Base-by-base conservation (phyloP, 768 basidiomycete species). In the Mycena galericulata region DNA sequence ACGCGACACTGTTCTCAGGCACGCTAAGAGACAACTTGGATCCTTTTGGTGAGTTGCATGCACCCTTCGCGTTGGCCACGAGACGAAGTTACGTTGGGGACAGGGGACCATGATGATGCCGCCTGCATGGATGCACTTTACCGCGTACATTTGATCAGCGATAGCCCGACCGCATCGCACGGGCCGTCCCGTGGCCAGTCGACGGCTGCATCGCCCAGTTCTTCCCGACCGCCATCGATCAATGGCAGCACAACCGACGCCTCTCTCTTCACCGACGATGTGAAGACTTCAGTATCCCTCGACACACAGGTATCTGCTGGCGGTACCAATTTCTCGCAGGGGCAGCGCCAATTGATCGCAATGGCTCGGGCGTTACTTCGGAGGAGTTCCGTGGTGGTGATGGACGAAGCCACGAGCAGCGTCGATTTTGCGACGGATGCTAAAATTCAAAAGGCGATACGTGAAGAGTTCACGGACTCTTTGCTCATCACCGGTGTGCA, bases 281-380 rank as follows among this genome's bases (percentile, higher is more conserved):
- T 73, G 32, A 91, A 87, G 74, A 84, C 83, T 1, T 81, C 82
- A 0, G 81, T 97, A 30, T 84, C 88, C 0, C 84, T 97, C 4
- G 89, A 93, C 22, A 93, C 92, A 0, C 89, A 92, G 67, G 92
- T 97, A 11, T 94, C 94, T 0, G 85, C 93, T 1, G 95, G 95
- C 0, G 96, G 96, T 0, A 85, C 89, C 32, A 97, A 98, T 81
- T 97, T 98, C 78, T 96, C 94, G 1, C 94, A 96, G 66, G 96
- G 97, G 12, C 96, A 98, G 75, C 79, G 95, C 12, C 96, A 98
- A 73, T 81, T 95, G 18, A 92, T 96, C 59, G 91, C 93, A 1
- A 92, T 95, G 91, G 94, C 94, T 0, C 86, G 94, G 7, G 93
- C 94, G 0, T 81, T 95, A 24, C 82, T 95, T 32, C 83, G 92